Evolutionary conservation across 176 grass and related monocot species (phyloP), one percentile per base, ranked within the genome.

Genomic region (Hordeum vulgare): DNA sequence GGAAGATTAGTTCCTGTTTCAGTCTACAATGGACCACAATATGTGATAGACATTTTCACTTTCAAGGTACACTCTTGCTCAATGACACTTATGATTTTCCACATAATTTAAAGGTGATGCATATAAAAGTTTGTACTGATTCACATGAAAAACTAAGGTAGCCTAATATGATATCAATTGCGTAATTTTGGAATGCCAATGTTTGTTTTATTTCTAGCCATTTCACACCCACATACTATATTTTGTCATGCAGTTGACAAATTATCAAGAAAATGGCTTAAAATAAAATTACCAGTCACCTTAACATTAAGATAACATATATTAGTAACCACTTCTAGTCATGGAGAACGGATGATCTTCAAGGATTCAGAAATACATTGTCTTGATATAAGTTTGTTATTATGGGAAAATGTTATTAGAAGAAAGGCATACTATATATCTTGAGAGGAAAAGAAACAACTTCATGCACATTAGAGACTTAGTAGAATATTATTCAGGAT

Each of bases 1-100:
- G 61, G 33, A 47, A 74, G 49, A 71, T 0, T 84, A 60, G 9
- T 4, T 2, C 86, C 80, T 0, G 23, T 78, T 78, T 88, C 86
- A 23, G 5, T 42, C 5, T 83, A 60, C 21, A 25, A 68, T 61
- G 80, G 86, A 69, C 62, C 31, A 7, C 86, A 84, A 36, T 64
- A 41, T 79, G 15, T 10, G 17, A 83, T 70, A 11, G 25, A 40
- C 8, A 5, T 87, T 75, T 2, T 39, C 5, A 0, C 82, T 1
- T 88, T 71, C 63, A 64, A 88, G 79, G 86, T 88, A 88, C 6
- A 41, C 7, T 10, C 13, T 17, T 71, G 4, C 0, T 24, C 24
- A 18, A 20, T 23, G 4, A 37, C 39, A 40, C 24, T 77, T 20
- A 62, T 62, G 13, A 28, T 78, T 78, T 11, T 14, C 20, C 23